Evolutionary conservation across 805 yeast species (phyloP), one percentile per base, ranked within the genome.

Genomic region (Kluyveromyces siamensis): DNA sequence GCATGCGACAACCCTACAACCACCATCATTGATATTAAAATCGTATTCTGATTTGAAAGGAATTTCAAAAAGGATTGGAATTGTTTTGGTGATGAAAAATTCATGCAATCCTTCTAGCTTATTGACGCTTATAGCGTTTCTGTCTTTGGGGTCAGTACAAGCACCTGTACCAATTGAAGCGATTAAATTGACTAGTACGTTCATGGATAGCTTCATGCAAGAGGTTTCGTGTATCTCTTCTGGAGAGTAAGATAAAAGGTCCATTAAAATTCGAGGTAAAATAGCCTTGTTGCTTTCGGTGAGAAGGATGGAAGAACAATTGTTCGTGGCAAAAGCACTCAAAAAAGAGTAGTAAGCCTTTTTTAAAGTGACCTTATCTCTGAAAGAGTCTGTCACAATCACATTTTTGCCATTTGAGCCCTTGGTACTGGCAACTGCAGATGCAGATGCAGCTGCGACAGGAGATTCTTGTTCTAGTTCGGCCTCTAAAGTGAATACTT

Each of bases 11-110:
- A 82, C 74, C 58, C 91, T 75, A 55, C 77, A 79, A 61, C 87
- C 90, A 5, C 95, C 95, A 63, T 89, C 96, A 54, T 80, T 79
- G 44, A 81, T 69, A 59, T 83, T 79, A 57, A 83, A 81, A 37
- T 73, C 75, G 44, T 63, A 63, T 33, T 76, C 75, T 36, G 81
- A 76, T 55, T 84, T 81, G 62, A 87, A 82, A n/a, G 95, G 87
- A 44, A 88, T 70, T 63, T 87, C 90, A 70, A 88, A 85, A 36
- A 83, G 73, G 48, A 87, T 68, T 45, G 83, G 76, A 3, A 89
- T 75, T 27, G 80, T 72, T 54, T 81, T 83, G 45, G 81, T 79
- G 65, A 87, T 78, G 50, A 90, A 74, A 58, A 79, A 78, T 40
- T 78, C 81, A 48, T 84, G 83, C 44, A 87, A 77, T 7, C 93